Evolutionary conservation across 768 basidiomycete species (phyloP), one percentile per base, ranked within the genome.

Genomic region (Trametes punicea): DNA sequence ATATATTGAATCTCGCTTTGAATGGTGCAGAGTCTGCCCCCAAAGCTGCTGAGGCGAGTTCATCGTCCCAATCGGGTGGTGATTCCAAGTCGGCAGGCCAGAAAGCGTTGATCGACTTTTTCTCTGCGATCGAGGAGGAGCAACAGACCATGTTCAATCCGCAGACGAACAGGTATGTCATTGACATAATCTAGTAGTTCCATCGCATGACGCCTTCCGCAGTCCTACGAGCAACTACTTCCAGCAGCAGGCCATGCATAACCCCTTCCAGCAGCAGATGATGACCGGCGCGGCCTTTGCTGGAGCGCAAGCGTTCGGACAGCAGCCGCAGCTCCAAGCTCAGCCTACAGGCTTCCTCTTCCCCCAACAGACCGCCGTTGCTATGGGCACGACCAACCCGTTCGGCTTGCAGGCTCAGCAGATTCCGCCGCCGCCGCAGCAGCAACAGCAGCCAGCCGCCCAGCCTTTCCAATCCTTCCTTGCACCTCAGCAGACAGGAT

Each of bases 101-200:
- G 58, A 82, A 81, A 54, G 78, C 77, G 29, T 75, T 86, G 51
- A 71, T 82, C 18, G 96, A 98, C 71, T 94, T 99, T 75, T 97
- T 99, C 72, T 72, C 77, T 25, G 81, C 90, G 5, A 96, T 99
- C 62, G 94, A 97, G 68, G 79, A 82, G 51, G 84, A 88, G 53
- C 87, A 90, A 65, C 78, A 84, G 8, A 76, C 81, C n/a, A 83
- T 83, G 75, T 86, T 85, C 67, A 84, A 83, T 58, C 81, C 85
- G 6, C 78, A 81, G 58, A 77, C 79, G 6, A 77, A 78, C 65
- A 84, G 81, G 85, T 83, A 72, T 45, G 33, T 18, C 6, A 40
- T 31, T n/a, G n/a, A n/a, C n/a, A n/a, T n/a, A n/a, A n/a, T n/a
- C n/a, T 21, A 2, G 18, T 21, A 9, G 15, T 10, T 15, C 21